Evolutionary conservation across 2,329 filamentous ascomycete species (phyloP), one percentile per base, ranked within the genome.

Genomic region (Endoconidiophora polonica): DNA sequence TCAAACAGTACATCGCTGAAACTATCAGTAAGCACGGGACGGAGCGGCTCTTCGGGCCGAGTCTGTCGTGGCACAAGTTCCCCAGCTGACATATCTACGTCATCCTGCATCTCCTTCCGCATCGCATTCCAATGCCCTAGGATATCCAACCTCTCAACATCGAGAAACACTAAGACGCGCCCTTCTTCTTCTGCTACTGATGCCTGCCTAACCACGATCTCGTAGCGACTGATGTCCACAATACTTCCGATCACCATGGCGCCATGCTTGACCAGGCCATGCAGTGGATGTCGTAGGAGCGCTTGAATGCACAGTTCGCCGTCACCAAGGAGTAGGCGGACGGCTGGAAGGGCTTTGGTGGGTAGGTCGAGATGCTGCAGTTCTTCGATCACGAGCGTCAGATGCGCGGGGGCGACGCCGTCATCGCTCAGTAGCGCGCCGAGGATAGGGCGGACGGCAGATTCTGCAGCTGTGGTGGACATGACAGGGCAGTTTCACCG

Each of bases 371-470:
- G 2, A 58, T 61, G 4, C 54, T 49, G 0, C 5, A 49, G 22
- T 16, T 22, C 40, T 44, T 49, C 47, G 23, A 90, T 77, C 1
- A 86, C 78, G 4, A 86, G 86, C 0, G 86, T 84, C 36, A 94
- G 74, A 37, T 81, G 87, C n/a, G 87, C 82, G 0, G 88, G 87
- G 24, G 94, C 74, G 22, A 84, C 73, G 33, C 88, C 88, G 42
- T 81, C 62, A 33, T 33, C 26, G 5, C 94, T 68, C n/a, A 95
- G 71, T 45, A 82, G 69, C 14, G 73, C 76, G 42, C 81, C 83
- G 59, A 91, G 94, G 24, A 87, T 85, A 56, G 74, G 71, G 54
- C 86, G 81, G 26, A 87, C 83, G 1, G 88, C 88, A 57, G 82
- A 90, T 36, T 73, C 73, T 65, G 94, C 88, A 63, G 88, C 94